Percentiles rank a stretch among this genome's conserved stretches.
Evolutionary conservation across 192 early-diverging fungal species (phyloP).

Genomic region (Backusella luteola): DNA sequence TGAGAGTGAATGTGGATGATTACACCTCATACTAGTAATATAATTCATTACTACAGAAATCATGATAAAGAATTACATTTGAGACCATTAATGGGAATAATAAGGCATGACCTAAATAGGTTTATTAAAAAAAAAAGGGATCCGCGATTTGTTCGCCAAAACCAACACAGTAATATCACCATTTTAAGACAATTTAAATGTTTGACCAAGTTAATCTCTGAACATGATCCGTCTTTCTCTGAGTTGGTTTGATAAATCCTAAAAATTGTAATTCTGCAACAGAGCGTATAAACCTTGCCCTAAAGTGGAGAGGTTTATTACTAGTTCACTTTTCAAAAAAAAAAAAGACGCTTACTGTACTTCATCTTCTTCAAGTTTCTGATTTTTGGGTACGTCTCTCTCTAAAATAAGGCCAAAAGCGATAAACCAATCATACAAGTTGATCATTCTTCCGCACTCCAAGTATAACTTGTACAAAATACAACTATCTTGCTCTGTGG

Average conservation of each 20-base stretch:
- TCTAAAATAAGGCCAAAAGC: slow-evolving; percentile 82
- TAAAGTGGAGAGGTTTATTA: slow-evolving; percentile 12
- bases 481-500: slow-evolving; percentile 79
- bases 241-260: slow-evolving; percentile 89
- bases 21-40: neutral
- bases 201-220: slow-evolving; percentile 78
- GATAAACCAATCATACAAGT: slow-evolving; percentile 89
- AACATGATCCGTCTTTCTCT: slow-evolving; percentile 93
- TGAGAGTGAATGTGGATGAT: neutral
- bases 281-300: slow-evolving; percentile 81
- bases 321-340: neutral
- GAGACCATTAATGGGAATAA: neutral
- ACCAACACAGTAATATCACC: neutral
- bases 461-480: slow-evolving; percentile 89
- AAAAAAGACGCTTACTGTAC: slow-evolving; percentile 49
- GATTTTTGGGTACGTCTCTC: slow-evolving; percentile 40
- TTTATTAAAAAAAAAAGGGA: neutral
- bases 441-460: slow-evolving; percentile 93
- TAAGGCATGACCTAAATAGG: neutral
- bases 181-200: slow-evolving; percentile 34
- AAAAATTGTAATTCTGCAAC: slow-evolving; percentile 87
- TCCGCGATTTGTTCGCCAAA: neutral
- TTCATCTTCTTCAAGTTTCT: slow-evolving; percentile 48
- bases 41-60: too few relatives aligned
- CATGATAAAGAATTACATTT: neutral